Percentiles rank a stretch among this genome's conserved stretches.
Evolutionary conservation across 345 rosid genomes (phyloP).

Genomic region (Tarenaya hassleriana): DNA sequence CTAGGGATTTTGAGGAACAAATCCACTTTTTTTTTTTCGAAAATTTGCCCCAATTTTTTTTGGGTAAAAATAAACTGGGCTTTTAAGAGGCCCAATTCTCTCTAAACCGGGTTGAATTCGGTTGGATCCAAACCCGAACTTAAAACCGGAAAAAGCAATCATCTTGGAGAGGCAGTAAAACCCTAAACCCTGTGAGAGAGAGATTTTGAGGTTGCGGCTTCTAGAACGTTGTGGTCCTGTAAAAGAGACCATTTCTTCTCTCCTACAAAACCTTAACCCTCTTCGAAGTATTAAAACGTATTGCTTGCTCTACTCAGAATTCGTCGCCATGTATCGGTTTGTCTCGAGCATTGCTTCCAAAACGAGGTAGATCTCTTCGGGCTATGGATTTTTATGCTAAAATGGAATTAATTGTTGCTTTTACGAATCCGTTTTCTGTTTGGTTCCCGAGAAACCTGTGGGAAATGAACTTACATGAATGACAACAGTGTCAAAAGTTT

Average conservation of each 20-base stretch:
- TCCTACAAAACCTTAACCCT: neutral
- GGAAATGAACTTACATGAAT: neutral
- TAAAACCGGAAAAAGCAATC: conserved; percentile 10
- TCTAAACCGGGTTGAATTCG: conserved; percentile 12
- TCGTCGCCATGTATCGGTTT: conserved; percentile 26
- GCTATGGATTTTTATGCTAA: neutral
- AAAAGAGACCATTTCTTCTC: conserved; percentile 11
- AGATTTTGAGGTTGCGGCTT: neutral
- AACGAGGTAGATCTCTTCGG: conserved; percentile 25
- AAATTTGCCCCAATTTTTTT: neutral
- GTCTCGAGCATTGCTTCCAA: conserved; percentile 30
- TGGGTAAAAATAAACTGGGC: conserved; percentile 18
- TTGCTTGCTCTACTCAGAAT: conserved; percentile 5
- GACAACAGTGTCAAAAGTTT: neutral
- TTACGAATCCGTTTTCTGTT: neutral
- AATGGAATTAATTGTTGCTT: conserved; percentile 1
- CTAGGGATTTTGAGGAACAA: conserved; percentile 19
- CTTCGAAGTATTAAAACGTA: neutral
- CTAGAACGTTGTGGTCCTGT: conserved; percentile 8
- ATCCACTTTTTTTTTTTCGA: neutral
- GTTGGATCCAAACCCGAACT: conserved; percentile 16
- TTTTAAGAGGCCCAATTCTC: conserved; percentile 13
- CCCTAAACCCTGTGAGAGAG: conserved; percentile 27
- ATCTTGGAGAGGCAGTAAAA: conserved; percentile 22
- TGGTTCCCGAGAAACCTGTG: neutral